These are phyloP conservation scores for Aspergillus carlsbadensis DNA, from an alignment of 495 filamentous ascomycete species.

Conservation along the genomic window DNA sequence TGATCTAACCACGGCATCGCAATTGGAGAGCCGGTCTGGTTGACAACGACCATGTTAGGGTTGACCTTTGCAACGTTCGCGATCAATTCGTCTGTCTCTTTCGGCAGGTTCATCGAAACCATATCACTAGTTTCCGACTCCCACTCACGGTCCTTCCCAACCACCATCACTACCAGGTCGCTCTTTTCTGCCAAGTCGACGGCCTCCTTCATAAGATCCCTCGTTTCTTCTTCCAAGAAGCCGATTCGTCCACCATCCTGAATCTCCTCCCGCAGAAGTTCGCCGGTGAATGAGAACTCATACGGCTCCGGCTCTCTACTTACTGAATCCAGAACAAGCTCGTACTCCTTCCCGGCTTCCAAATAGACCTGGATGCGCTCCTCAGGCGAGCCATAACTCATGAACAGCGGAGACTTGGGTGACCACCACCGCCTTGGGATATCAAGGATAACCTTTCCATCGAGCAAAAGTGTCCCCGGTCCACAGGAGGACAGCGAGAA, in stretches of 20 bases:
- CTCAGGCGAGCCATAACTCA: background rate
- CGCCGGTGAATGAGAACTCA: background rate
- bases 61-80: background rate
- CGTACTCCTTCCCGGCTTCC: background rate
- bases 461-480: background rate
- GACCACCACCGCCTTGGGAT: background rate
- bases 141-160: conserved; percentile 8
- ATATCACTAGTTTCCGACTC: conserved; percentile 8
- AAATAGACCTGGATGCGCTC: background rate
- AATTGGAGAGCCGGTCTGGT: conserved; percentile 29
- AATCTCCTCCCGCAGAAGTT: background rate
- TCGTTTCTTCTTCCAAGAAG: background rate
- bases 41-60: background rate
- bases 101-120: conserved; percentile 4
- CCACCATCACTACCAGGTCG: conserved; percentile 3
- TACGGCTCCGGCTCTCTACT: background rate
- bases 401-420: background rate
- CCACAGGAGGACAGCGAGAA: background rate
- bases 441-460: conserved; percentile 1
- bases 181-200: background rate
- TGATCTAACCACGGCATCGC: conserved; percentile 70
- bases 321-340: background rate
- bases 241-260: background rate
- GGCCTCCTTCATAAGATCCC: background rate
- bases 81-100: background rate